phyloP scores from a whole-genome alignment of 176 grass and related monocot genomes.

The Leersia perrieri region DNA sequence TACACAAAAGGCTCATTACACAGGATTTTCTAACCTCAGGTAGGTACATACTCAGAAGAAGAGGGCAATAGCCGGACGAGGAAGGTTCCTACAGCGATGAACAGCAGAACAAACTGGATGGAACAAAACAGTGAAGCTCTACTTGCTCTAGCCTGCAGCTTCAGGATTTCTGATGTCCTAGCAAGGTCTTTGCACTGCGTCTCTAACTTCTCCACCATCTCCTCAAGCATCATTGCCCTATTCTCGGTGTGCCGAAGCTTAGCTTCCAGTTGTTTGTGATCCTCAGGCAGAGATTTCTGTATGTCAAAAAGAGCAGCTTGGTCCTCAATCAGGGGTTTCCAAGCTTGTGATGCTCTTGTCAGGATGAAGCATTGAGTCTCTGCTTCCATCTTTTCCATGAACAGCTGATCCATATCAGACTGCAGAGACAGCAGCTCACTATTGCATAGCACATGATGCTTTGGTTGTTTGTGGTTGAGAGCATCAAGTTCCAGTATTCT shows the following conservation, averaged over 20 bases:
- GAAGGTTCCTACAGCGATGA: slow-evolving; percentile 43
- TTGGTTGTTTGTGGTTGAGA: slow-evolving; percentile 21
- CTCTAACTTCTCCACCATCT: slow-evolving; percentile 58
- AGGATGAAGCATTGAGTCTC: slow-evolving; percentile 78
- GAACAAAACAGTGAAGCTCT: slow-evolving; percentile 59
- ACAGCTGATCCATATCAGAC: slow-evolving; percentile 54
- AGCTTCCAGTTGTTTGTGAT: slow-evolving; percentile 50
- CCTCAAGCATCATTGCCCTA: slow-evolving; percentile 43
- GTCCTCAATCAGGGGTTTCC: slow-evolving; percentile 37
- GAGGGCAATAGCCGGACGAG: slow-evolving; percentile 47
- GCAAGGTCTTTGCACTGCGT: slow-evolving; percentile 50
- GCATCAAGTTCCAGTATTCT: slow-evolving; percentile 53
- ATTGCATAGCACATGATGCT: background rate
- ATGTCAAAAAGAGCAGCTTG: slow-evolving; percentile 42
- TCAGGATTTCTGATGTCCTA: slow-evolving; percentile 57
- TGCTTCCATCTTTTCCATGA: slow-evolving; percentile 71
- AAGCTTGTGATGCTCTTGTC: slow-evolving; percentile 59
- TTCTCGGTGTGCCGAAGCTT: slow-evolving; percentile 51
- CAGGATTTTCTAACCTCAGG: slow-evolving; percentile 48
- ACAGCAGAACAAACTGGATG: slow-evolving; percentile 61
- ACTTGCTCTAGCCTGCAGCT: slow-evolving; percentile 53
- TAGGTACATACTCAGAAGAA: slow-evolving; percentile 69
- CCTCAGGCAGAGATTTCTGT: slow-evolving; percentile 39
- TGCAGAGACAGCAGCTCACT: slow-evolving; percentile 28
- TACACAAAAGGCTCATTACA: slow-evolving; percentile 32